Evolutionary conservation across 1,284 basidiomycete genomes (phyloP).

Genomic region (Ganoderma sinense): DNA sequence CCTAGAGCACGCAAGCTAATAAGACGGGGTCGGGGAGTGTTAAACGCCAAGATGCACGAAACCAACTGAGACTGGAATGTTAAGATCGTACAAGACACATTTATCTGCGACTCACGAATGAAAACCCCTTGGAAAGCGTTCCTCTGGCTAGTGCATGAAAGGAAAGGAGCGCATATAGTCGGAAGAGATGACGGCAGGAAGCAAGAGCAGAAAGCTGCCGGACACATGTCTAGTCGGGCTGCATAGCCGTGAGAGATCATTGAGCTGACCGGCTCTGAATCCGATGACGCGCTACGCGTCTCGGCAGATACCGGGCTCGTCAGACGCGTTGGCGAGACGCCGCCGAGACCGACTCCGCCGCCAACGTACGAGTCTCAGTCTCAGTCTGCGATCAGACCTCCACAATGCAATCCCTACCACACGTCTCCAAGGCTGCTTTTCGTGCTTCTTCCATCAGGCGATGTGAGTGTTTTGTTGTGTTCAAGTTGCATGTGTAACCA

Average conservation of each 20-base stretch:
- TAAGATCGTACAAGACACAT: conserved; percentile 7
- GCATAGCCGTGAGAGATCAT: background rate
- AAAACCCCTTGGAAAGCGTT: background rate
- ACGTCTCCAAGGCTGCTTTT: conserved; percentile 30
- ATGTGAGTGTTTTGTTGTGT: conserved; percentile 26
- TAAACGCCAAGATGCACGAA: conserved; percentile 5
- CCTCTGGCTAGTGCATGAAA: conserved; percentile 1
- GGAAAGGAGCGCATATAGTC: background rate
- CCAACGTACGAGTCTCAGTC: conserved; percentile 28
- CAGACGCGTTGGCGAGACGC: conserved; percentile 9
- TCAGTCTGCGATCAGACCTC: no score
- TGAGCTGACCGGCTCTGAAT: background rate
- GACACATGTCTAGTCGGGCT: background rate
- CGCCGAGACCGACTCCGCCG: background rate
- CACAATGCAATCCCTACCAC: conserved; percentile 33
- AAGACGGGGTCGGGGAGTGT: background rate
- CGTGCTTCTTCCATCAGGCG: conserved; percentile 27
- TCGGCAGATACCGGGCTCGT: conserved; percentile 7
- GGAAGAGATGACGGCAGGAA: conserved; percentile 11
- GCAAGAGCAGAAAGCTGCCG: conserved; percentile 6
- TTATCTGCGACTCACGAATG: conserved; percentile 5
- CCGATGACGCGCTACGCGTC: conserved; percentile 7
- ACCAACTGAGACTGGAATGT: conserved; percentile 1
- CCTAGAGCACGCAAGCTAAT: background rate
- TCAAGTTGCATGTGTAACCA: background rate